A percentile compares a stretch with the other conserved stretches of the same genome.
Conservation (phyloP, 2,329 filamentous ascomycete species). For the Claviceps monticola region DNA sequence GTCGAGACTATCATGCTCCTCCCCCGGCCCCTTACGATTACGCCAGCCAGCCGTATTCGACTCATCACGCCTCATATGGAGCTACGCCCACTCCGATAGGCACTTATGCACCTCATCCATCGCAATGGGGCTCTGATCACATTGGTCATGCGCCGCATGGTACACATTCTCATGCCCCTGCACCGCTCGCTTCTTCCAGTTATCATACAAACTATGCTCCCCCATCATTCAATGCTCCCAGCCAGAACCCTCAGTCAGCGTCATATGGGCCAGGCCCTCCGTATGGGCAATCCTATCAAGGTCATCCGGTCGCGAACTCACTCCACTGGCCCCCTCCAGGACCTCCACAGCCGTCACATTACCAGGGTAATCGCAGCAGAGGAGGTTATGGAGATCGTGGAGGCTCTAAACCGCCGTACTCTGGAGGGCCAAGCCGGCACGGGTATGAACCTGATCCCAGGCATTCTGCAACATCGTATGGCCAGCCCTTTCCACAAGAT, state of each 20-base stretch:
- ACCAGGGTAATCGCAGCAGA: constrained; percentile 29
- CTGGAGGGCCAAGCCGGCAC: constrained; percentile 20
- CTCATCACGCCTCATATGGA: constrained; percentile 17
- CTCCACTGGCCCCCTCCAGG: constrained; percentile 14
- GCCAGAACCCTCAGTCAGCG: constrained; percentile 30
- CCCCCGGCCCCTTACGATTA: constrained; percentile 30
- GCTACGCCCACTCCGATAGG: constrained; percentile 22
- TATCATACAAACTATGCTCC: constrained; percentile 47
- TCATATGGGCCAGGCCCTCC: constrained; percentile 27
- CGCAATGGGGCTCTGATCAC: constrained; percentile 29
- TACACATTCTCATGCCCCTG: constrained; percentile 30
- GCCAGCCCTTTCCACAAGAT: constrained; percentile 26
- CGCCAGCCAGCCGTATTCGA: constrained; percentile 22
- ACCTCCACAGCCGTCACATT: constrained; percentile 20
- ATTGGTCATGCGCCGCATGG: constrained; percentile 22
- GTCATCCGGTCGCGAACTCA: constrained; percentile 14
- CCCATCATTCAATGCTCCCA: constrained; percentile 31
- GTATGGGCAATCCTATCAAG: constrained; percentile 23
- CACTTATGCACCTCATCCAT: constrained; percentile 24
- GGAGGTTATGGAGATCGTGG: constrained; percentile 33
- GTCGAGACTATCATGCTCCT: constrained; percentile 27
- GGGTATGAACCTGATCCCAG: constrained; percentile 20
- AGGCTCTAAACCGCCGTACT: constrained; percentile 18
- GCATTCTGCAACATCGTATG: constrained; percentile 22
- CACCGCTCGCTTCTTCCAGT: constrained; percentile 36